Percentiles rank a stretch among this genome's conserved stretches.
Evolutionary conservation across 306 rosid genomes (phyloP).

Genomic region (Adenanthera pavonina): DNA sequence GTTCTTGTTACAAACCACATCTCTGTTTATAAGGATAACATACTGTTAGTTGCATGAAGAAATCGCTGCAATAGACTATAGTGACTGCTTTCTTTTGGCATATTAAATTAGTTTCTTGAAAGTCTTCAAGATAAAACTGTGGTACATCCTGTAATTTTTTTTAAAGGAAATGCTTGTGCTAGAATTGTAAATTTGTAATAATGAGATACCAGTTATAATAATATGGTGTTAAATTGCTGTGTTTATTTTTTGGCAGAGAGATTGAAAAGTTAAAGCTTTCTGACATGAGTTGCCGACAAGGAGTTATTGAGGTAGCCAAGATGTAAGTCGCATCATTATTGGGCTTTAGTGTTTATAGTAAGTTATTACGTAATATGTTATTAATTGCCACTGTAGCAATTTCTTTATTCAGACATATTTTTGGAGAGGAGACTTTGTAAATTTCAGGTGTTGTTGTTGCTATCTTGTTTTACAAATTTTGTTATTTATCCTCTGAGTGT

Average conservation of each 20-base stretch:
- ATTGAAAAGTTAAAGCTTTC: constrained; percentile 94
- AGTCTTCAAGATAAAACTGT: neutral
- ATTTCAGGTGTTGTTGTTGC: neutral
- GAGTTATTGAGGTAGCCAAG: constrained; percentile 95
- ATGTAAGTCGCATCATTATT: constrained; percentile 65
- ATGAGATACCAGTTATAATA: neutral
- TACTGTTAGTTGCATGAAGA: neutral
- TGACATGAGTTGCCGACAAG: constrained; percentile 93
- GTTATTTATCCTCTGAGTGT: neutral
- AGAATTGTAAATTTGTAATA: neutral
- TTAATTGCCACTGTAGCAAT: neutral
- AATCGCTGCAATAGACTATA: neutral
- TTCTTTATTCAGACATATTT: constrained; percentile 28
- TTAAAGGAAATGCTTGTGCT: neutral
- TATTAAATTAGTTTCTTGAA: constrained; percentile 1
- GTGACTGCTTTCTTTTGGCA: neutral
- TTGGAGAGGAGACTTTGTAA: neutral
- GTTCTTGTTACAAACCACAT: constrained; percentile 2
- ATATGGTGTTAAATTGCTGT: constrained; percentile 24
- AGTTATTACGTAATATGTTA: constrained; percentile 1
- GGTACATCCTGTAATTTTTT: neutral
- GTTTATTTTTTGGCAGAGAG: constrained; percentile 66
- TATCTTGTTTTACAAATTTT: neutral
- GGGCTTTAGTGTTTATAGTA: constrained; percentile 15
- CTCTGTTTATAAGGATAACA: neutral